Percentiles rank a stretch among this genome's conserved stretches.
phyloP scores from a whole-genome alignment of 352 stramenopile genomes.

The Phytophthora tentaculata region DNA sequence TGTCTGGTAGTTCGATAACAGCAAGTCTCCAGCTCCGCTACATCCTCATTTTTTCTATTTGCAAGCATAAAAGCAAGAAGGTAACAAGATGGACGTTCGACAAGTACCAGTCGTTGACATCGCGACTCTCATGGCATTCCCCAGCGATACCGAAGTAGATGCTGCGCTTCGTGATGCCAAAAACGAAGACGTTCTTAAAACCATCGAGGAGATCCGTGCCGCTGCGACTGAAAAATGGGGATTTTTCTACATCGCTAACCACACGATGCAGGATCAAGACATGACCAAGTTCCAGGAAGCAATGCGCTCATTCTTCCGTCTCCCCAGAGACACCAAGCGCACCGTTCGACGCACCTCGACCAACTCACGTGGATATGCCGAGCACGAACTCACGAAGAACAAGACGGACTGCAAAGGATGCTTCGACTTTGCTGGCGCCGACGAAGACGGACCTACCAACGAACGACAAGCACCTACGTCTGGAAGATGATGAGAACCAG shows the following conservation, averaged over 20 bases:
- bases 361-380: conserved; percentile 93
- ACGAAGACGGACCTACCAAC: conserved; percentile 50
- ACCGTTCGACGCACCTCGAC: conserved; percentile 58
- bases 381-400: conserved; percentile 86
- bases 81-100: conserved; percentile 20
- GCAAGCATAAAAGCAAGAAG: conserved; percentile 1
- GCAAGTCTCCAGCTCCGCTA: too few relatives aligned
- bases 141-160: conserved; percentile 38
- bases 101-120: conserved; percentile 62
- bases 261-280: conserved; percentile 47
- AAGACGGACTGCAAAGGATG: conserved; percentile 82
- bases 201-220: conserved; percentile 50
- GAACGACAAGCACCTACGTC: conserved; percentile 60
- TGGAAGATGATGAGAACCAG: conserved; percentile 88
- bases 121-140: conserved; percentile 38
- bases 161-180: conserved; percentile 14
- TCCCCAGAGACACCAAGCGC: conserved; percentile 64
- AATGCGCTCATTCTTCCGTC: conserved; percentile 84
- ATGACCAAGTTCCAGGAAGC: conserved; percentile 52
- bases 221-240: conserved; percentile 72
- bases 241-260: conserved; percentile 93
- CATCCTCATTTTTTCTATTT: conserved; percentile 4
- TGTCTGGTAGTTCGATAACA: too few relatives aligned
- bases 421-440: conserved; percentile 64
- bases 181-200: conserved; percentile 23